Percentiles rank a stretch among this genome's conserved stretches.
These are phyloP conservation scores for Candida pseudoglaebosa DNA, from an alignment of 805 yeast species.

Conservation along the genomic window DNA sequence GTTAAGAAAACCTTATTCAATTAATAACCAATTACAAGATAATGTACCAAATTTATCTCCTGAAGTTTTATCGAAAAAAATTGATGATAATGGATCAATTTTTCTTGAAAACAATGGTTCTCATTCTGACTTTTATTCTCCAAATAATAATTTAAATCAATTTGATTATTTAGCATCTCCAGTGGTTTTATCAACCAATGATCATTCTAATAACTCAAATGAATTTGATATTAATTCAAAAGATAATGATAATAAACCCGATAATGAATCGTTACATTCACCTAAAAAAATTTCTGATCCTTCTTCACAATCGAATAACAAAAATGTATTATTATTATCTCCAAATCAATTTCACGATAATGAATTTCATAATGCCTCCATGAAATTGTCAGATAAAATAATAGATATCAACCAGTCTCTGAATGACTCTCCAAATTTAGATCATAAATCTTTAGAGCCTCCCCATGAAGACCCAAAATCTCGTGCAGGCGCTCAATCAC, in stretches of 20 bases:
- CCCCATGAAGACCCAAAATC: conserved; percentile 16
- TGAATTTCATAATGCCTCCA: conserved; percentile 24
- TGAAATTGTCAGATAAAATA: conserved; percentile 6
- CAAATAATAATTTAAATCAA: conserved; percentile 6
- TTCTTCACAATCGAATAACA: conserved; percentile 11
- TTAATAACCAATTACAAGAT: too few relatives aligned
- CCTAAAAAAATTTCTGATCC: conserved; percentile 1
- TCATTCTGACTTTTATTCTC: conserved; percentile 16
- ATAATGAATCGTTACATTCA: conserved; percentile 4
- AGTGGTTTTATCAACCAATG: conserved; percentile 8
- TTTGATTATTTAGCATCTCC: conserved; percentile 15
- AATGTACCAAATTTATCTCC: too few relatives aligned
- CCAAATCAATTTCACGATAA: conserved; percentile 36
- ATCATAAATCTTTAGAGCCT: conserved; percentile 5
- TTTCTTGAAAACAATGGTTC: conserved; percentile 17
- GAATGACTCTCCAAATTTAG: conserved; percentile 2
- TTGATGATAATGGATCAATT: conserved; percentile 13
- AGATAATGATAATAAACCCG: background rate
- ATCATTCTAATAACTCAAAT: background rate
- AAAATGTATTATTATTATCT: conserved; percentile 34
- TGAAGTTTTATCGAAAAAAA: background rate
- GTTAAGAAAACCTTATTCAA: too few relatives aligned
- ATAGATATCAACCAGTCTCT: conserved; percentile 2
- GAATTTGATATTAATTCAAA: too few relatives aligned
- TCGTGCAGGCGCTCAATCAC: conserved; percentile 33